Evolutionary conservation across 108 stramenopile genomes (phyloP).

Genomic region (Nannochloropsis gaditana): DNA sequence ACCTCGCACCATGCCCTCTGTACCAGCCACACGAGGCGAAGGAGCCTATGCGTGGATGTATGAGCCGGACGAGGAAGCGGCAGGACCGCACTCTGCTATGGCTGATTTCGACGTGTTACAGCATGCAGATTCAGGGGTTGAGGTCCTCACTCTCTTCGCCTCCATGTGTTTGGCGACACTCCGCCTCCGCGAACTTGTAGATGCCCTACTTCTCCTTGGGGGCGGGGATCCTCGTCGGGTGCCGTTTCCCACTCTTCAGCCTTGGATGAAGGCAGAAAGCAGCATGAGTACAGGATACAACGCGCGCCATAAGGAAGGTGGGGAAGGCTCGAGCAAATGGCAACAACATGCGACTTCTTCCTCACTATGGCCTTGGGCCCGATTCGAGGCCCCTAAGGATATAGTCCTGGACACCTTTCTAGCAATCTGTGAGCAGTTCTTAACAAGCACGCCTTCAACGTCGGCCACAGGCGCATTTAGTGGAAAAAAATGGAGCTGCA

Average conservation of each 20-base stretch:
- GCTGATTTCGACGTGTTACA: background rate
- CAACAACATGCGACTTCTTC: background rate
- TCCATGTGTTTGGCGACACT: conserved; percentile 17
- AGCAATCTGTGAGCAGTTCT: conserved; percentile 2
- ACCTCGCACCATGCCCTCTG: background rate
- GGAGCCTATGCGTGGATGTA: background rate
- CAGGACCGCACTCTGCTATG: background rate
- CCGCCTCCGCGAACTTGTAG: background rate
- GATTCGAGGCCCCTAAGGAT: background rate
- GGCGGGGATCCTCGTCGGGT: conserved; percentile 1
- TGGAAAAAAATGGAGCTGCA: background rate
- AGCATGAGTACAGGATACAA: background rate
- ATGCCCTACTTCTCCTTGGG: background rate
- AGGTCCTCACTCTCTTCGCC: background rate
- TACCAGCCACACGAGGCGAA: background rate
- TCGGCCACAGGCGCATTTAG: background rate
- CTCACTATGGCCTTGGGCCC: conserved; percentile 10
- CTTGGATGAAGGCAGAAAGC: background rate
- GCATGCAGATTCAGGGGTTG: background rate
- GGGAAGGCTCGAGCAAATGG: background rate
- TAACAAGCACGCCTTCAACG: background rate
- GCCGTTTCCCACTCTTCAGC: conserved; percentile 11
- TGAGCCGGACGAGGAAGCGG: background rate
- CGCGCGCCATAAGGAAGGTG: background rate
- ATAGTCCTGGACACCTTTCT: background rate